Evolutionary conservation across 164 flowering plant species (phyloP), one percentile per base, ranked within the genome.

Genomic region (Vitis rotundifolia): DNA sequence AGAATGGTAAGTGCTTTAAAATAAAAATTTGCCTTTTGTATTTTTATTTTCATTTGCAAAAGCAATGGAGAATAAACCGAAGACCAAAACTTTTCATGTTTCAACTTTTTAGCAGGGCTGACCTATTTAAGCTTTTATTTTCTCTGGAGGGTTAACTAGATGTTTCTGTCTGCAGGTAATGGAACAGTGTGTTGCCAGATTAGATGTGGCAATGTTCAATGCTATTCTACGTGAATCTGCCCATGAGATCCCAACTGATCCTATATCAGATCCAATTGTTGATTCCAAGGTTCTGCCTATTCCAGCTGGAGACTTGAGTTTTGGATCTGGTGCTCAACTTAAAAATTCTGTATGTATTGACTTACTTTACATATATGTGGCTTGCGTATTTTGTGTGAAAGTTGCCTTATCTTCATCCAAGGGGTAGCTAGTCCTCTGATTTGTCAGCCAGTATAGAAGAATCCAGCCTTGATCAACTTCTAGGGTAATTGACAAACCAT

Each of bases 151-250:
- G 15, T 60, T 59, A 50, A 66, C 49, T 61, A 12, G n/a, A 44
- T 9, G 9, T 53, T 62, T 59, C 53, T 78, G 49, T 74, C 63
- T 56, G 69, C 71, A 96, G 99, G 97, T 93, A 19, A 92, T 96
- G 97, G 92, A 92, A 67, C 92, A 92, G 64, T 93, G 99, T 74
- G 82, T 91, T 55, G 82, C 89, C 37, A 86, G 99, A 83, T 82
- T 93, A 55, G 99, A 96, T 75, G 94, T 93, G 49, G 99, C 99
- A 68, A 96, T 96, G 99, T 96, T 96, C 72, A 96, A 96, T 85
- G 99, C 99, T 49, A 96, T 96, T 74, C 86, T 96, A 19, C 91
- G 99, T 18, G 98, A 96, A 74, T 96, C 99, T 22, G 97, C 83
- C 55, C 76, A 88, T 70, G 96, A 96, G 85, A 96, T 93, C 59